Evolutionary conservation across 148 eudicot species (phyloP), one percentile per base, ranked within the genome.

Genomic region (Polygonum aviculare): DNA sequence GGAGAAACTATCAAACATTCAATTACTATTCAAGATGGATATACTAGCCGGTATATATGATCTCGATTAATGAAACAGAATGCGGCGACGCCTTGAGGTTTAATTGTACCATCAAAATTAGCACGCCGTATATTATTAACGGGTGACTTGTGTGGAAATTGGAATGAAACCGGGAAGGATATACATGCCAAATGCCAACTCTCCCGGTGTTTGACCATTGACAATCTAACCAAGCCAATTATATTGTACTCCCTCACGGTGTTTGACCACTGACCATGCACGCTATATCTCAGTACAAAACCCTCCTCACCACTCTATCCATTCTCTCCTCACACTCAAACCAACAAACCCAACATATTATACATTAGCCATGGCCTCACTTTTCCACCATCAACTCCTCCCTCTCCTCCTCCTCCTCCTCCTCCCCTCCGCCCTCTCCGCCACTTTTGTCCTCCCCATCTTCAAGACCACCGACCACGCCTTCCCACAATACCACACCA

Each of bases 401-500:
- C n/a, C 33, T 31, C 9, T 36, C 41, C 15, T 65, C 70, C 39
- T 63, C 62, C 62, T 55, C 40, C 10, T 65, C 71, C 71, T 65
- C 71, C 71, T 65, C 7, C 71, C 71, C 41, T 65, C 71, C 71
- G 41, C 41, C 41, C 12, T 33, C 71, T 65, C 71, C 71, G 71
- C 71, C 52, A 41, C 49, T n/a, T 78, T 48, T 22, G 69, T 73
- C 18, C 74, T 80, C 31, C 83, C 85, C 1, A 55, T 80, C 15
- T 11, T 75, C 77, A 83, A 83, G 65, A 65, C 71, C 9, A 65
- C 71, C 71, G 85, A 83, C 77, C 3, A 80, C 2, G 26, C 71
- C 9, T 75, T 45, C 7, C 78, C 79, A 21, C 85, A 83, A 54
- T 83, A 83, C 69, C 80, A 83, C 83, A 78, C 85, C 3, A 77